Evolutionary conservation across 257 asterid species (phyloP).

Genomic region (Fraxinus quadrangulata): DNA sequence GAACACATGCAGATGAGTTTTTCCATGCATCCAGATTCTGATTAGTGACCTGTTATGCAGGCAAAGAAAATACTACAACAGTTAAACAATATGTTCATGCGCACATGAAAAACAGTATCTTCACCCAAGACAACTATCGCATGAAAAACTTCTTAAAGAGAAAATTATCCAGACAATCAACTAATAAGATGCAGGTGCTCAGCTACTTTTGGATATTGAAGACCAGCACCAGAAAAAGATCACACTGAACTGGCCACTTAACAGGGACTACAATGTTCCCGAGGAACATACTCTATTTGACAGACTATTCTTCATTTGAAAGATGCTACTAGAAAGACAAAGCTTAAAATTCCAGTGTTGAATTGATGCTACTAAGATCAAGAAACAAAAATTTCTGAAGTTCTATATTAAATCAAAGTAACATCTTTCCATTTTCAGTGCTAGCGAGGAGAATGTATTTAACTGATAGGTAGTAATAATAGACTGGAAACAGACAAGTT

Average conservation of each 20-base stretch:
- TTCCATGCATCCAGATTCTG: conserved; percentile 85
- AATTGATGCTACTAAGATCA: background rate
- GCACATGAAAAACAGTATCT: conserved; percentile 4
- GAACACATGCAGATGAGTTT: conserved; percentile 74
- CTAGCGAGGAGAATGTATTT: conserved; percentile 8
- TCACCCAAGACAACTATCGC: conserved; percentile 11
- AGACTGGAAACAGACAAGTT: conserved; percentile 11
- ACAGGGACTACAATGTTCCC: background rate
- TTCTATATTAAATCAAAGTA: background rate
- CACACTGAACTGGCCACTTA: conserved; percentile 11
- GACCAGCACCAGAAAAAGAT: conserved; percentile 7
- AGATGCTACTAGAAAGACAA: background rate
- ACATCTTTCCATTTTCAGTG: background rate
- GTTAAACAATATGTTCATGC: conserved; percentile 16
- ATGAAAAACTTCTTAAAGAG: conserved; percentile 6
- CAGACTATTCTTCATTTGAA: background rate
- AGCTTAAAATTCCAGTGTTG: conserved; percentile 5
- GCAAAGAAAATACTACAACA: conserved; percentile 20
- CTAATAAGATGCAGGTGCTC: conserved; percentile 1
- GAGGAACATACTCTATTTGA: conserved; percentile 14
- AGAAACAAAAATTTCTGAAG: background rate
- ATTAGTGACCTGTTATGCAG: conserved; percentile 72
- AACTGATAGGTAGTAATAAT: conserved; percentile 14
- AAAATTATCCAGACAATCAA: conserved; percentile 21
- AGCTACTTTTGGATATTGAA: conserved; percentile 20